Conservation (phyloP, 148 eudicot genomes). For the Hydrangea macrophylla region DNA sequence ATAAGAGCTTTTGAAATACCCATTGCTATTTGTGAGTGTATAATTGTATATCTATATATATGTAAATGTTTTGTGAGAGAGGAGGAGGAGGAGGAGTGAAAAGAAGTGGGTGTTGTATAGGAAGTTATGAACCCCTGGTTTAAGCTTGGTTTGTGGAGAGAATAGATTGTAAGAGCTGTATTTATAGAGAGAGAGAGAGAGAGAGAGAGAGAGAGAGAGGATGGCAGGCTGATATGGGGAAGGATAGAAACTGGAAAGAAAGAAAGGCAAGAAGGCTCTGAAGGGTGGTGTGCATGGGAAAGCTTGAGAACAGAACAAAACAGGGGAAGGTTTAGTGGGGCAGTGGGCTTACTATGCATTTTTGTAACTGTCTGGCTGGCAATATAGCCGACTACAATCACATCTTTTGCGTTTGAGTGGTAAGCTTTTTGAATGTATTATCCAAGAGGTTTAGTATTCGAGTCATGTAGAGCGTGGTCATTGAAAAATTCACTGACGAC, state of each 20-base stretch:
- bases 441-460: too few relatives aligned
- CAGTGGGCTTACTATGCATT: too few relatives aligned
- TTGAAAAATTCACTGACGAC: too few relatives aligned
- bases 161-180: background rate
- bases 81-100: background rate
- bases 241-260: background rate
- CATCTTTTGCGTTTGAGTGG: too few relatives aligned
- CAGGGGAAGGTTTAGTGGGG: background rate
- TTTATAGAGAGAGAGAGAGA: constrained; percentile 7
- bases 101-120: background rate
- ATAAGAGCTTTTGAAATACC: constrained; percentile 22
- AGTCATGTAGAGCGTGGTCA: too few relatives aligned
- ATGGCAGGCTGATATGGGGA: constrained; percentile 10
- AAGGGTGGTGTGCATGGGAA: constrained; percentile 7
- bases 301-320: background rate
- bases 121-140: background rate
- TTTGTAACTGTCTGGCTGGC: background rate
- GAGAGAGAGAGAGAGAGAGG: background rate
- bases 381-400: background rate
- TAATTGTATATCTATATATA: too few relatives aligned
- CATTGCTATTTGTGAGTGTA: too few relatives aligned
- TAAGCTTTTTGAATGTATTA: too few relatives aligned
- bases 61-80: background rate
- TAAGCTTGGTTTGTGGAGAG: background rate
- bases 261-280: background rate